Conservation (phyloP, 163 green algal genomes). For the Volvox carteri region DNA sequence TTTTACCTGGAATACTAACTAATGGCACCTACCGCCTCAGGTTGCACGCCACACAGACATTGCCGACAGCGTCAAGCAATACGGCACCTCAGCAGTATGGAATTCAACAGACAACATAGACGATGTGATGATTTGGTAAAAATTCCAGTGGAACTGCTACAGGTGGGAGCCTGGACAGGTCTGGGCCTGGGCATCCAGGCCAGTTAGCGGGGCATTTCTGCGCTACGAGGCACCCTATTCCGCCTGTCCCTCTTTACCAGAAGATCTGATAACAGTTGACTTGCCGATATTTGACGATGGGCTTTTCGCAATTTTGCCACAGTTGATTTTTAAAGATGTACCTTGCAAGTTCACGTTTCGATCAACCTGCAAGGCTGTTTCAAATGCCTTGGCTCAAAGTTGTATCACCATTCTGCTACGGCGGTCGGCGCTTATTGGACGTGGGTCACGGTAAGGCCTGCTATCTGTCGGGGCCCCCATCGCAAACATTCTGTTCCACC, state of each 20-base stretch:
- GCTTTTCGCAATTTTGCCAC: background rate
- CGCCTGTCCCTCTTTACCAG: too few species aligned
- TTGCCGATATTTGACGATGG: too few species aligned
- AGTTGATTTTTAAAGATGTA: background rate
- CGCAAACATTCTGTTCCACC: background rate
- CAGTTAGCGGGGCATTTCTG: too few species aligned
- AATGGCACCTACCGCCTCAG: too few species aligned
- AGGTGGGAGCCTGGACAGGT: background rate
- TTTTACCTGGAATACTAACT: too few species aligned
- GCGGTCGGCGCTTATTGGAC: background rate
- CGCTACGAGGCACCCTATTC: too few species aligned
- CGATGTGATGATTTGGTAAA: background rate
- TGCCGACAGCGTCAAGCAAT: background rate
- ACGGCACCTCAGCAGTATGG: too few species aligned
- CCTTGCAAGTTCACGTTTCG: background rate
- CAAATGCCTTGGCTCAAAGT: background rate
- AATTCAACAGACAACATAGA: background rate
- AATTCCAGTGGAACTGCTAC: conserved; percentile 30
- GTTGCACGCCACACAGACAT: background rate
- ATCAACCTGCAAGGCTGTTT: conserved; percentile 22
- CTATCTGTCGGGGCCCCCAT: background rate
- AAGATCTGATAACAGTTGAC: too few species aligned
- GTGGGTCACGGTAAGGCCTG: background rate
- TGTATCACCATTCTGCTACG: background rate
- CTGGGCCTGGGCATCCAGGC: too few species aligned